Conservation (phyloP, 257 asterid genomes). For the Nemophila menziesii region DNA sequence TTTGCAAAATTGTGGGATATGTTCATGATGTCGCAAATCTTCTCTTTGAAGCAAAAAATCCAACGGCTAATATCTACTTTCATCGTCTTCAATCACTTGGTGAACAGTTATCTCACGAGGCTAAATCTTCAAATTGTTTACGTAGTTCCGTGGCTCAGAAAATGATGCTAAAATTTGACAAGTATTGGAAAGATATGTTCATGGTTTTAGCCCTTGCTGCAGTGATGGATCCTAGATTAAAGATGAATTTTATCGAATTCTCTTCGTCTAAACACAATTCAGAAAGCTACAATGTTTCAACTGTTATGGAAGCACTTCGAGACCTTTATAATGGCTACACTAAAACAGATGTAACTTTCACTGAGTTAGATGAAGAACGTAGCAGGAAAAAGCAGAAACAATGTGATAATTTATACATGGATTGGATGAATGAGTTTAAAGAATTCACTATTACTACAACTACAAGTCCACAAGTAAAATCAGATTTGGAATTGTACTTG, state of each 20-base stretch:
- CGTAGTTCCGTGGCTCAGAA: slow-evolving; percentile 5
- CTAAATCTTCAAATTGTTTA: slow-evolving; percentile 6
- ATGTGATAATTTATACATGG: background rate
- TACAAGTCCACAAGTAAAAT: background rate
- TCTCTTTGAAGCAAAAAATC: slow-evolving; percentile 5
- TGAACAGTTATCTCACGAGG: slow-evolving; percentile 9
- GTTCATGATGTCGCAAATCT: slow-evolving; percentile 14
- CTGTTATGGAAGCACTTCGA: slow-evolving; percentile 10
- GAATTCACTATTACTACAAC: slow-evolving; percentile 1
- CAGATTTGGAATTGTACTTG: slow-evolving; percentile 8
- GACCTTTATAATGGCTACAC: slow-evolving; percentile 9
- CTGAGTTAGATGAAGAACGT: background rate
- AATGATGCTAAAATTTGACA: slow-evolving; percentile 12
- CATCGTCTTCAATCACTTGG: slow-evolving; percentile 16
- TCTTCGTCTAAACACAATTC: slow-evolving; percentile 4
- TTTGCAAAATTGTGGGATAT: slow-evolving; percentile 10
- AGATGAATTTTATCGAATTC: slow-evolving; percentile 17
- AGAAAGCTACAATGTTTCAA: background rate
- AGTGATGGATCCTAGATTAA: slow-evolving; percentile 23
- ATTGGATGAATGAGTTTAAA: slow-evolving; percentile 4
- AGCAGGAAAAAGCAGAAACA: background rate
- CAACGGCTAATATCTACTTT: slow-evolving; percentile 12
- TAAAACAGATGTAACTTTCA: background rate
- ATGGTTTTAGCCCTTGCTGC: slow-evolving; percentile 17
- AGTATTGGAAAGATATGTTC: slow-evolving; percentile 14